Percentiles rank a stretch among this genome's conserved stretches.
phyloP scores from a whole-genome alignment of 371 early-diverging fungal genomes.

The Nematocida ironsii region DNA sequence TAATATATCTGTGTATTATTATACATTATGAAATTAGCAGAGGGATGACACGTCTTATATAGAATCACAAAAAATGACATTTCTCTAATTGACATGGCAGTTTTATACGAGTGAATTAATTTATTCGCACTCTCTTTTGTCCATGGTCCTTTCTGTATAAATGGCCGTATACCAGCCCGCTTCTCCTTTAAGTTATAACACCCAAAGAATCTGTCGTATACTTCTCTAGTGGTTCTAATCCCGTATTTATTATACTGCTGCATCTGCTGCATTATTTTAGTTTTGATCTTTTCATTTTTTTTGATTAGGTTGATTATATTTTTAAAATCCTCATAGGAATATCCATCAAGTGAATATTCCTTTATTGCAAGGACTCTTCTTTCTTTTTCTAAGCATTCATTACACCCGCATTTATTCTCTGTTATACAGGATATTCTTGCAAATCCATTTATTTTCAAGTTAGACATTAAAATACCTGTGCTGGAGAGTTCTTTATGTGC shows the following conservation, averaged over 20 bases:
- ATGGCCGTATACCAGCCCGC: constrained; percentile 38
- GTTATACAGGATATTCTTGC: background rate
- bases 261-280: constrained; percentile 34
- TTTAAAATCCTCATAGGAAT: constrained; percentile 2
- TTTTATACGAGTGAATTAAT: constrained; percentile 50
- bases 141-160: constrained; percentile 51
- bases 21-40: background rate
- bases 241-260: constrained; percentile 40
- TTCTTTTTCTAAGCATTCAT: background rate
- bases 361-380: background rate
- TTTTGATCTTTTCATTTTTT: constrained; percentile 31
- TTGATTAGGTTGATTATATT: constrained; percentile 1
- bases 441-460: constrained; percentile 9
- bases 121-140: constrained; percentile 47
- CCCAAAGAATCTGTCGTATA: constrained; percentile 52
- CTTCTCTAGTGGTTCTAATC: background rate
- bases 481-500: background rate
- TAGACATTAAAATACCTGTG: constrained; percentile 35
- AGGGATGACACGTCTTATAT: background rate
- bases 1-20: constrained; percentile 25
- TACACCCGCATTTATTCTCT: constrained; percentile 6
- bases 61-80: constrained; percentile 46
- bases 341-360: background rate
- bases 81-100: constrained; percentile 12
- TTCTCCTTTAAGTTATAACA: constrained; percentile 48